These are phyloP conservation scores for Sclerotinia glacialis DNA, from an alignment of 2,329 filamentous ascomycete species.

Conservation along the genomic window DNA sequence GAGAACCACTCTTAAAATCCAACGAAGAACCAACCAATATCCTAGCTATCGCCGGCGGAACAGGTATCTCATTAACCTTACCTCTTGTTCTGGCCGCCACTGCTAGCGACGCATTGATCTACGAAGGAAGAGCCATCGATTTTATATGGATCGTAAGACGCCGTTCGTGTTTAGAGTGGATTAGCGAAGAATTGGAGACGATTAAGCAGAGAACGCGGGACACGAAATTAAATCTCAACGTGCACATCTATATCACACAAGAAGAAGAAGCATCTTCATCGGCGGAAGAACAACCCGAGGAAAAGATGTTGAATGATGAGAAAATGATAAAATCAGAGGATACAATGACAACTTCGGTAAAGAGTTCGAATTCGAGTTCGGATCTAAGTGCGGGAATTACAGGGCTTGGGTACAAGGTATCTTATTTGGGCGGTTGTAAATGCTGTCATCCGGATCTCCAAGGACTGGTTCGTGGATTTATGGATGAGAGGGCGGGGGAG, in stretches of 20 bases:
- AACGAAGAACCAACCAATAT: conserved; percentile 44
- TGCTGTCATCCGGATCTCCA: conserved; percentile 23
- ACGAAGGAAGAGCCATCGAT: conserved; percentile 44
- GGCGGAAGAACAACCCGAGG: background rate
- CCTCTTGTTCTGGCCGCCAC: conserved; percentile 48
- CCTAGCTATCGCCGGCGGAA: conserved; percentile 56
- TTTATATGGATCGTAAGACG: conserved; percentile 65
- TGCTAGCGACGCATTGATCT: conserved; percentile 35
- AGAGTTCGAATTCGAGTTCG: background rate
- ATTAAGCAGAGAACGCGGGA: conserved; percentile 45
- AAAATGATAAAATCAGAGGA: background rate
- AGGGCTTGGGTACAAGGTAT: background rate
- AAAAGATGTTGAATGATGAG: background rate
- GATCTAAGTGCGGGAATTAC: background rate
- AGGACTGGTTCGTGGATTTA: conserved; percentile 49
- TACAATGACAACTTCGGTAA: background rate
- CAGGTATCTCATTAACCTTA: conserved; percentile 56
- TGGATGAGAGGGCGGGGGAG: conserved; percentile 44
- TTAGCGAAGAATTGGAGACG: conserved; percentile 52
- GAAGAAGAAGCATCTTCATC: conserved; percentile 17
- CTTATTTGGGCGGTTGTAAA: background rate
- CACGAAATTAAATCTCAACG: conserved; percentile 45
- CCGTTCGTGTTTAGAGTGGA: conserved; percentile 55
- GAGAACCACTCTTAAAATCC: conserved; percentile 28
- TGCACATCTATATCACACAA: conserved; percentile 58